phyloP scores from a whole-genome alignment of 176 grass and related monocot species.

The Triticum dicoccoides region DNA sequence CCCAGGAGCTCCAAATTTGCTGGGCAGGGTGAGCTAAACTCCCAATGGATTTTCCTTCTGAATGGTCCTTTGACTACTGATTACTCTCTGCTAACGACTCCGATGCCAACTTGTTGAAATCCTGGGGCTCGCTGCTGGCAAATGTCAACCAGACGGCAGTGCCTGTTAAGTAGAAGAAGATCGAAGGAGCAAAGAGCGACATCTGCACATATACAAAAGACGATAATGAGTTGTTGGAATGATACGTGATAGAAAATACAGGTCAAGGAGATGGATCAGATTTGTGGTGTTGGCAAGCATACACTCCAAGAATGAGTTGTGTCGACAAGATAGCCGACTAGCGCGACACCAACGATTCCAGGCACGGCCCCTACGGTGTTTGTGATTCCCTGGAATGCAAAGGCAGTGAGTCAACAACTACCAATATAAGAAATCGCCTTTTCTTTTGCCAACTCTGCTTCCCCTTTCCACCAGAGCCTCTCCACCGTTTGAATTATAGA shows the following conservation, averaged over 20 bases:
- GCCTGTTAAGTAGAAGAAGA: conserved; percentile 96
- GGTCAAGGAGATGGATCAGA: background rate
- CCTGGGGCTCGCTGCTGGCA: conserved; percentile 82
- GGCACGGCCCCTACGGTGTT: conserved; percentile 88
- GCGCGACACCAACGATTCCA: conserved; percentile 75
- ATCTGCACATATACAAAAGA: conserved; percentile 43
- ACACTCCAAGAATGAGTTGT: conserved; percentile 97
- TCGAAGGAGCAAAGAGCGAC: conserved; percentile 87
- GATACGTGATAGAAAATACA: background rate
- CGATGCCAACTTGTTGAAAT: conserved; percentile 40
- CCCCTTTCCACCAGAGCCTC: background rate
- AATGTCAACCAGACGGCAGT: conserved; percentile 85
- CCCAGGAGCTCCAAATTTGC: conserved; percentile 16
- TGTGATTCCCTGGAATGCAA: conserved; percentile 73
- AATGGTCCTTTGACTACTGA: background rate
- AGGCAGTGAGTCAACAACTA: conserved; percentile 9
- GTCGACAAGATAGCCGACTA: conserved; percentile 92
- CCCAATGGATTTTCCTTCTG: background rate
- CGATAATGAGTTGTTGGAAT: background rate
- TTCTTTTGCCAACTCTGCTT: background rate
- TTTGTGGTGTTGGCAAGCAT: conserved; percentile 35
- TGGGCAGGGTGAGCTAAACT: background rate
- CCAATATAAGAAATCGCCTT: background rate
- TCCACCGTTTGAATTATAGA: background rate
- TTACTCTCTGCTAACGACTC: background rate